These are phyloP conservation scores for Hypericum perforatum DNA, from an alignment of 345 rosid species.

Conservation along the genomic window DNA sequence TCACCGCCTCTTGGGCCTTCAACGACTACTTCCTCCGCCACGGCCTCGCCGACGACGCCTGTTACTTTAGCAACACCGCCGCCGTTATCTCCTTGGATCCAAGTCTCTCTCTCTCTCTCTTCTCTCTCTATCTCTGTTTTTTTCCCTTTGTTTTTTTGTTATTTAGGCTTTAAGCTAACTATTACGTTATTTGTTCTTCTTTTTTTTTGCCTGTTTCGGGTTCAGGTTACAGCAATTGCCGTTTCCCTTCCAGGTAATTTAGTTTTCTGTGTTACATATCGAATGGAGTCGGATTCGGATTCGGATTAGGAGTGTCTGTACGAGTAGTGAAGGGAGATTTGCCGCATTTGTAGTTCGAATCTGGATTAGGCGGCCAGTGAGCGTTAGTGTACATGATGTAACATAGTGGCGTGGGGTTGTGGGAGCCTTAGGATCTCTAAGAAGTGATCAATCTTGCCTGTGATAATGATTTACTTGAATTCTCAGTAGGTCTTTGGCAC, in stretches of 20 bases:
- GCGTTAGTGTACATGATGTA: too few relatives aligned
- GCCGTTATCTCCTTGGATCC: conserved; percentile 71
- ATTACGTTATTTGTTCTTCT: too few relatives aligned
- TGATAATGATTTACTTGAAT: too few relatives aligned
- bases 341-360: too few relatives aligned
- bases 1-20: conserved; percentile 68
- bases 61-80: conserved; percentile 57
- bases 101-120: conserved; percentile 15
- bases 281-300: background rate
- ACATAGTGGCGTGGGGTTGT: too few relatives aligned
- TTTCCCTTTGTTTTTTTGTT: background rate
- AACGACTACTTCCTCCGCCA: conserved; percentile 64
- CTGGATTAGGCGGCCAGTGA: too few relatives aligned
- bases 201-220: conserved; percentile 3
- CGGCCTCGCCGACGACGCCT: conserved; percentile 62
- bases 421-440: too few relatives aligned
- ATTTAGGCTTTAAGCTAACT: too few relatives aligned
- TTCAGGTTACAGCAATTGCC: conserved; percentile 64
- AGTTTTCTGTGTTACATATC: background rate
- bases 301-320: too few relatives aligned
- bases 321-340: too few relatives aligned
- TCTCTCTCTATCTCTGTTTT: background rate
- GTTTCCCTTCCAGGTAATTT: conserved; percentile 64
- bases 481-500: too few relatives aligned
- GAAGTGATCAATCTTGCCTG: too few relatives aligned